Percentiles rank a stretch among this genome's conserved stretches.
Conservation (phyloP, 495 filamentous ascomycete genomes). For the Annulohypoxylon stygium region DNA sequence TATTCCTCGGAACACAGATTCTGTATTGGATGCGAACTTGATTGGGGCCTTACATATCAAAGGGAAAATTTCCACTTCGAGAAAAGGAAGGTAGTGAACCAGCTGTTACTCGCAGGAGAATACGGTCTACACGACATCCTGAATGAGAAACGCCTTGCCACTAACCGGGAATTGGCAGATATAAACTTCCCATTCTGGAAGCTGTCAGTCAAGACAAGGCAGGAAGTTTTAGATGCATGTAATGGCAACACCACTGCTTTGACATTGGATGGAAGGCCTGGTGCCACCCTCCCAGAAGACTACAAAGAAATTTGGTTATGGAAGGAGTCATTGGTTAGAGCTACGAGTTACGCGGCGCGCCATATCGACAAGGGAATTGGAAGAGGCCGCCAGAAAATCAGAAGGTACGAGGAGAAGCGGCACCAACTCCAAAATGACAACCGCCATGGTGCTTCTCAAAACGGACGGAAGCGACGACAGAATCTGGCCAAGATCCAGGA, state of each 20-base stretch:
- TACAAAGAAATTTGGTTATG: not conserved
- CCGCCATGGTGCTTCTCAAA: not conserved
- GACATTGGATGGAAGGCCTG: not conserved
- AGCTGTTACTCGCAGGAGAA: not conserved
- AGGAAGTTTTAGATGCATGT: not conserved
- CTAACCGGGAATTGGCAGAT: not conserved
- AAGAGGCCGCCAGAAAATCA: not conserved
- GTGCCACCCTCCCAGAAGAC: not conserved
- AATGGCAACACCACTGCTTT: not conserved
- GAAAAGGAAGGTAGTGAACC: not conserved
- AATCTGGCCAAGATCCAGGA: slow-evolving; percentile 8
- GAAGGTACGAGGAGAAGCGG: not conserved
- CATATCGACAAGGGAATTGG: not conserved
- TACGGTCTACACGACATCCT: not conserved
- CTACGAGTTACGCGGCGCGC: not conserved
- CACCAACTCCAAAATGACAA: not conserved
- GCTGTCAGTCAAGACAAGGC: not conserved
- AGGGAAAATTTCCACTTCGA: not conserved
- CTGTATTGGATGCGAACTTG: not conserved
- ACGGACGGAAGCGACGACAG: not conserved
- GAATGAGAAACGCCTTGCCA: not conserved
- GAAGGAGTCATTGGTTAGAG: not conserved
- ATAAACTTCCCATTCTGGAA: not conserved
- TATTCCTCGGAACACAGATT: no score
- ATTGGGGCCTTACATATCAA: not conserved